Percentiles rank a stretch among this genome's conserved stretches.
Conservation (phyloP, 2,329 filamentous ascomycete species). For the Claviceps pusilla region DNA sequence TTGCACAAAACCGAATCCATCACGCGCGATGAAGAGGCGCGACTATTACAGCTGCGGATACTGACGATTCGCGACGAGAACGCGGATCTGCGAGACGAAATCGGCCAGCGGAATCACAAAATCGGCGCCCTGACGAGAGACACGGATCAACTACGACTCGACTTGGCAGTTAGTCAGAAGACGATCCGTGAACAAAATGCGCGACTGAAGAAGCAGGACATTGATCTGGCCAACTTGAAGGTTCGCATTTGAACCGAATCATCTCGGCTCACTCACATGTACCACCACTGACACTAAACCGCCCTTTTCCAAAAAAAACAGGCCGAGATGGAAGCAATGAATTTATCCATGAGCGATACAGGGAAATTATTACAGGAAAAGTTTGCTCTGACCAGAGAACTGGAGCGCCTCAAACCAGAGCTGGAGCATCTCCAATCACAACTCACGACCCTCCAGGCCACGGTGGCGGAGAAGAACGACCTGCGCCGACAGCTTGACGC, state of each 20-base stretch:
- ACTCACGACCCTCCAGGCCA: conserved; percentile 44
- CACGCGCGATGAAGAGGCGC: conserved; percentile 58
- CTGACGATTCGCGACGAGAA: conserved; percentile 64
- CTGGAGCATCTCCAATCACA: conserved; percentile 41
- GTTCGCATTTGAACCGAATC: conserved; percentile 15
- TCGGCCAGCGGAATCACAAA: conserved; percentile 44
- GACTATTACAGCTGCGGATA: conserved; percentile 53
- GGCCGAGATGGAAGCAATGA: conserved; percentile 58
- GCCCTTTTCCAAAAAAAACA: conserved; percentile 17
- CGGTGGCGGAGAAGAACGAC: conserved; percentile 64
- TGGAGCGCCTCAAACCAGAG: conserved; percentile 39
- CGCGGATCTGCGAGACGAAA: conserved; percentile 47
- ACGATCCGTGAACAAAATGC: conserved; percentile 30
- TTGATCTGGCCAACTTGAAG: conserved; percentile 33
- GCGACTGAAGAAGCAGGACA: conserved; percentile 32
- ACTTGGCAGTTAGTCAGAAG: conserved; percentile 29
- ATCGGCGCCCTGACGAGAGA: conserved; percentile 32
- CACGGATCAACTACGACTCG: conserved; percentile 23
- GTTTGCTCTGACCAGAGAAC: conserved; percentile 34
- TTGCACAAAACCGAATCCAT: conserved; percentile 52
- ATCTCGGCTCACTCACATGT: not conserved
- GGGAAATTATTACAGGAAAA: conserved; percentile 51
- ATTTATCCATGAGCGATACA: conserved; percentile 51
- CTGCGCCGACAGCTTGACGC: conserved; percentile 65
- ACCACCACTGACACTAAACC: not conserved